phyloP scores from a whole-genome alignment of 768 basidiomycete species.

The Amylocystis lapponica region DNA sequence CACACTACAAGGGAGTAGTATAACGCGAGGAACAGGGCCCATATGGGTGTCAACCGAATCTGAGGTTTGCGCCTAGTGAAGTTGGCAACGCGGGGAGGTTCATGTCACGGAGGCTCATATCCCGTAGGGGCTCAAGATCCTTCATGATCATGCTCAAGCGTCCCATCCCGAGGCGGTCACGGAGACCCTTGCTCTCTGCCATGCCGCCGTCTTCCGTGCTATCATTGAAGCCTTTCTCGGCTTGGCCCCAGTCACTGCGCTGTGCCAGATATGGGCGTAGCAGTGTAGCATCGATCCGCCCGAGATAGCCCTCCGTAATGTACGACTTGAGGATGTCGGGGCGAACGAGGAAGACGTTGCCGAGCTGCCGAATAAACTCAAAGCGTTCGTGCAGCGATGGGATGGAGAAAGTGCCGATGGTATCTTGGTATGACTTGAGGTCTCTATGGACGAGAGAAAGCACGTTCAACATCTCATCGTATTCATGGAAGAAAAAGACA shows the following conservation, averaged over 20 bases:
- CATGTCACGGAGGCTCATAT: constrained; percentile 49
- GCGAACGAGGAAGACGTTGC: constrained; percentile 93
- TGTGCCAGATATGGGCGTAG: constrained; percentile 88
- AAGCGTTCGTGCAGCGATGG: constrained; percentile 88
- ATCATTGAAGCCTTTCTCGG: constrained; percentile 77
- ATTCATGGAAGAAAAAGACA: background rate
- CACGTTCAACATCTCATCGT: background rate
- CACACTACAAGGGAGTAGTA: background rate
- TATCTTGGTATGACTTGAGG: constrained; percentile 93
- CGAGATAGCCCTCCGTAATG: constrained; percentile 90
- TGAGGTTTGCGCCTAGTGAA: constrained; percentile 33
- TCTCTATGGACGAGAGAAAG: constrained; percentile 49
- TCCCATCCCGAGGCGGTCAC: constrained; percentile 57
- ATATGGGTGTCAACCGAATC: no score
- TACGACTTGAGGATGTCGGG: constrained; percentile 94
- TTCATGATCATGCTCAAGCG: constrained; percentile 83
- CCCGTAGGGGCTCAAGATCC: constrained; percentile 71
- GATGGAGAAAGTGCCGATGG: constrained; percentile 74
- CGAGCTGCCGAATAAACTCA: constrained; percentile 96
- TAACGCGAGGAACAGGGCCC: background rate
- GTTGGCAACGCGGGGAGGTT: constrained; percentile 52
- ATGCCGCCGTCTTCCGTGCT: constrained; percentile 33
- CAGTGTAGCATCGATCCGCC: constrained; percentile 80
- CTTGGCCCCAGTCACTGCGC: constrained; percentile 86
- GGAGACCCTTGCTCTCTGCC: constrained; percentile 48